Evolutionary conservation across 2,329 filamentous ascomycete genomes (phyloP), one percentile per base, ranked within the genome.

Genomic region (Xylaria sp.): DNA sequence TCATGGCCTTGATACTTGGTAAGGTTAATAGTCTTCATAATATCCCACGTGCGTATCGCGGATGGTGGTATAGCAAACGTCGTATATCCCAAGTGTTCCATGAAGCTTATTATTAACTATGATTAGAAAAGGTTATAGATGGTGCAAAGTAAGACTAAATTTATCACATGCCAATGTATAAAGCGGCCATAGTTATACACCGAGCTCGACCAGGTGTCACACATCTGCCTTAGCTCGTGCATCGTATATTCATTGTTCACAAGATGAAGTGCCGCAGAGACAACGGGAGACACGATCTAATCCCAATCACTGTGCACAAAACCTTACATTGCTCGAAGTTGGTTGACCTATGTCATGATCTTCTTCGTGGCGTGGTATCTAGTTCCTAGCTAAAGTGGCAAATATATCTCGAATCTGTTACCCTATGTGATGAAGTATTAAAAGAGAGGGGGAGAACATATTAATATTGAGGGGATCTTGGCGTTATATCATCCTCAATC

Each of bases 181-280:
- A 33, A 20, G 10, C 22, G 6, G 9, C 11, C 36, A 36, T 17
- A 56, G 20, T 11, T 22, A 13, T 54, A 38, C 36, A 27, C 33
- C n/a, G 31, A 51, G 31, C 51, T 63, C 53, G 51, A 33, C 22
- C 31, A 17, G 33, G 57, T 63, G 44, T 38, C n/a, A 33, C 39
- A 15, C 9, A 33, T 20, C 2, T 56, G 45, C 39, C 38, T 13
- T 50, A 13, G 2, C 5, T 29, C 25, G 25, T 57, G 44, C 25
- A 9, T 49, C n/a, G 38, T 13, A 7, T 4, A 6, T 36, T 45
- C 15, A 29, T 36, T 22, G 9, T 17, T 20, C 17, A 25, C 36
- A 55, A 5, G 10, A n/a, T 39, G 5, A 10, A 27, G 22, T 49
- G 39, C 25, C 17, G 5, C n/a, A 38, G 50, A 59, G 15, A 27